phyloP scores from a whole-genome alignment of 306 rosid genomes.

The Fagus crenata region DNA sequence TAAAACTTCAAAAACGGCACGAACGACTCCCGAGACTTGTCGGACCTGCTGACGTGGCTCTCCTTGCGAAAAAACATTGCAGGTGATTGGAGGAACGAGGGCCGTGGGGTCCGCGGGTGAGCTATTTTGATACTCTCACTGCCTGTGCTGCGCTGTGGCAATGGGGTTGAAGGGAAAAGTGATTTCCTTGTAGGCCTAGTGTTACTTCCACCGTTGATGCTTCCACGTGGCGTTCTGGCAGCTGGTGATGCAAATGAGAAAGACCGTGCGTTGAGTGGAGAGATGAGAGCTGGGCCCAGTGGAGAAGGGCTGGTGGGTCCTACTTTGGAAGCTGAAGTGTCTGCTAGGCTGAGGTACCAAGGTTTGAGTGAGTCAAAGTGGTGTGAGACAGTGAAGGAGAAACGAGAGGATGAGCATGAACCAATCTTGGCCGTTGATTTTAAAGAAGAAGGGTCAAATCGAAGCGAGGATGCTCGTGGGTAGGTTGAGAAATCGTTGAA shows the following conservation, averaged over 20 bases:
- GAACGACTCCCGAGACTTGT: conserved; percentile 70
- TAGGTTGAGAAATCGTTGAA: conserved; percentile 67
- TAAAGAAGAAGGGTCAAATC: conserved; percentile 59
- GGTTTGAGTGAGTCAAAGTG: conserved; percentile 89
- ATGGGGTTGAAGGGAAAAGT: conserved; percentile 76
- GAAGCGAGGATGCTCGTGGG: conserved; percentile 83
- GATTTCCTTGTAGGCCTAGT: conserved; percentile 54
- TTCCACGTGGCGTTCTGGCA: conserved; percentile 62
- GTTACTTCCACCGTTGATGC: conserved; percentile 30
- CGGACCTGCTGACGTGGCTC: conserved; percentile 52
- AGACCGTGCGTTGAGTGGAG: conserved; percentile 84
- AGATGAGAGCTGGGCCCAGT: conserved; percentile 73
- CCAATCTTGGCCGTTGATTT: conserved; percentile 72
- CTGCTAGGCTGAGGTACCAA: conserved; percentile 82
- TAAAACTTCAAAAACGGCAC: conserved; percentile 67
- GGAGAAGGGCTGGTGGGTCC: conserved; percentile 64
- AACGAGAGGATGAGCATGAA: conserved; percentile 84
- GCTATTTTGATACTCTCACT: conserved; percentile 17
- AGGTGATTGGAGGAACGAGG: conserved; percentile 89
- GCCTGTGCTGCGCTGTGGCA: conserved; percentile 61
- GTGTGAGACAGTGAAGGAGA: conserved; percentile 91
- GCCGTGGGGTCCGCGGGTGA: conserved; percentile 57
- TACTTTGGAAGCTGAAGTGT: conserved; percentile 85
- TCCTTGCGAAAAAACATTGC: conserved; percentile 76
- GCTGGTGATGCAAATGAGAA: conserved; percentile 89